A percentile compares a stretch with the other conserved stretches of the same genome.
Evolutionary conservation across 2,329 filamentous ascomycete species (phyloP).

Genomic region (Botrytis fabae): DNA sequence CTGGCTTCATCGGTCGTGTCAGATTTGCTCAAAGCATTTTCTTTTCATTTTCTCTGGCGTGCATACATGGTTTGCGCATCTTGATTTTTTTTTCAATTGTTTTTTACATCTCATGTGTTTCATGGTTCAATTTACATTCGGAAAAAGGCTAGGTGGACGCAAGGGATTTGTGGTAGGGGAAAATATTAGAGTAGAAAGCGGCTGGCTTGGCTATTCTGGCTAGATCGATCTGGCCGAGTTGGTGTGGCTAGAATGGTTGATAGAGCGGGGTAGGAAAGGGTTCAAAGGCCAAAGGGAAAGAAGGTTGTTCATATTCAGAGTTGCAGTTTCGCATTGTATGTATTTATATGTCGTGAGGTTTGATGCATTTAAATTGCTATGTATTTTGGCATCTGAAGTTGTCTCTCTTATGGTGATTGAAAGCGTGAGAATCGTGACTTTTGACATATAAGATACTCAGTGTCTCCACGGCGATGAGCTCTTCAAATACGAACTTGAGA

Average conservation of each 20-base stretch:
- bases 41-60: not conserved
- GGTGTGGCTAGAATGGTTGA: not conserved
- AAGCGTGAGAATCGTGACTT: not conserved
- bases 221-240: not conserved
- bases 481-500: not conserved
- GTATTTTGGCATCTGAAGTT: conserved; percentile 8
- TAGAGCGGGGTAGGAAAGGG: not conserved
- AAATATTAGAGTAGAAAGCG: not conserved
- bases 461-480: too few species aligned
- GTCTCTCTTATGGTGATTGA: not conserved
- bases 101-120: not conserved
- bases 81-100: not conserved
- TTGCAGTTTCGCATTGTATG: conserved; percentile 13
- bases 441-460: too few species aligned
- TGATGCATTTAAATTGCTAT: conserved; percentile 19
- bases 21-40: not conserved
- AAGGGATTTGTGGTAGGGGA: not conserved
- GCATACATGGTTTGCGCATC: conserved; percentile 10
- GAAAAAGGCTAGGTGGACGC: not conserved
- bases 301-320: conserved; percentile 16
- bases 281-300: not conserved
- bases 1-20: not conserved
- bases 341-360: conserved; percentile 21
- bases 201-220: not conserved
- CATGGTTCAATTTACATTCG: not conserved